phyloP scores from a whole-genome alignment of 2,329 filamentous ascomycete genomes.

The Calycina marina region DNA sequence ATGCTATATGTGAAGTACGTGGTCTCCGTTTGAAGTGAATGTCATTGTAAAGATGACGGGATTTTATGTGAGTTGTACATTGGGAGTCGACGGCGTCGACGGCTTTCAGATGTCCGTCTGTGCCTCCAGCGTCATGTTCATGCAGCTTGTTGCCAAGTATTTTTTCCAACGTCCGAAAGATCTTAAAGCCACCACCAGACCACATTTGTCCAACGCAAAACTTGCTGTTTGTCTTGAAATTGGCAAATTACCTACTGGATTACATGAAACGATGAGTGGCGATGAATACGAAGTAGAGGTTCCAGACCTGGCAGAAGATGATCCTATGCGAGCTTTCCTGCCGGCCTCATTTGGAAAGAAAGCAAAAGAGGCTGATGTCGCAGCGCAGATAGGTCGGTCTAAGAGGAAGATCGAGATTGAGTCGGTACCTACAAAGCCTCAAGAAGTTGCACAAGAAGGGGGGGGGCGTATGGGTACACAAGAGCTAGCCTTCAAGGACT shows the following conservation, averaged over 20 bases:
- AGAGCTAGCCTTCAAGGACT: slow-evolving; percentile 23
- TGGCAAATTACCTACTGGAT: too few species aligned
- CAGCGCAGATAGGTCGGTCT: slow-evolving; percentile 67
- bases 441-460: slow-evolving; percentile 19
- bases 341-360: slow-evolving; percentile 79
- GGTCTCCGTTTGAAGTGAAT: too few species aligned
- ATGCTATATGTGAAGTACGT: too few species aligned
- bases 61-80: too few species aligned
- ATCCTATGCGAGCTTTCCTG: slow-evolving; percentile 62
- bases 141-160: not conserved
- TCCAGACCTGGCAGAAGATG: slow-evolving; percentile 41
- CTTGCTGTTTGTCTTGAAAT: too few species aligned
- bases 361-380: slow-evolving; percentile 55
- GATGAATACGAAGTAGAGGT: slow-evolving; percentile 44
- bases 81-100: too few species aligned
- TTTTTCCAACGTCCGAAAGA: not conserved
- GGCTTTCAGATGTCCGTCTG: too few species aligned
- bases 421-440: slow-evolving; percentile 11
- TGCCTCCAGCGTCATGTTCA: too few species aligned
- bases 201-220: too few species aligned
- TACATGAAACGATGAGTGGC: slow-evolving; percentile 40
- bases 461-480: slow-evolving; percentile 17
- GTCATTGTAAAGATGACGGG: too few species aligned
- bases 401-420: slow-evolving; percentile 38
- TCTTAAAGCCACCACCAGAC: not conserved